phyloP scores from a whole-genome alignment of 2,329 filamentous ascomycete genomes.

The Paraconiothyrium brasiliense region DNA sequence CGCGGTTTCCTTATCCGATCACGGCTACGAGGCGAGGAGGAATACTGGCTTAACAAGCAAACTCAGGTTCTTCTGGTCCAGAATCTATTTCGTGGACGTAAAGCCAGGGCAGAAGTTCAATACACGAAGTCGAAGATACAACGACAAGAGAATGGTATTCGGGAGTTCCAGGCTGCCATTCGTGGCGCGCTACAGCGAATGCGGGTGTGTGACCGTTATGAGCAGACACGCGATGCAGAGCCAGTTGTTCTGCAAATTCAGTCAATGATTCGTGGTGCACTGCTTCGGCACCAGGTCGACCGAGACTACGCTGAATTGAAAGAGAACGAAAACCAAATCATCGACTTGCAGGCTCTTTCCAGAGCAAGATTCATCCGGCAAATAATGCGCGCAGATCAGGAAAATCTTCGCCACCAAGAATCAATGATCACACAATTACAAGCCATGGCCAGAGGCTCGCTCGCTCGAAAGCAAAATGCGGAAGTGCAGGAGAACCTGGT shows the following conservation, averaged over 20 bases:
- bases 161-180: slow-evolving; percentile 67
- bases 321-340: slow-evolving; percentile 59
- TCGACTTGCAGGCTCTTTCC: slow-evolving; percentile 52
- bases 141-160: slow-evolving; percentile 56
- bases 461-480: slow-evolving; percentile 52
- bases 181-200: slow-evolving; percentile 57
- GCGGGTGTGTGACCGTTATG: slow-evolving; percentile 62
- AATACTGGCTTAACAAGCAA: slow-evolving; percentile 75
- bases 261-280: slow-evolving; percentile 69
- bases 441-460: slow-evolving; percentile 67
- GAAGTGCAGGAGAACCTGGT: slow-evolving; percentile 54
- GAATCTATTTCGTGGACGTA: slow-evolving; percentile 77
- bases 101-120: slow-evolving; percentile 57
- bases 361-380: slow-evolving; percentile 54
- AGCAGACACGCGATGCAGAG: slow-evolving; percentile 70
- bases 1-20: slow-evolving; percentile 79
- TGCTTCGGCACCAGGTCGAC: slow-evolving; percentile 67
- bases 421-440: slow-evolving; percentile 65
- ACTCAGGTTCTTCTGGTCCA: slow-evolving; percentile 80
- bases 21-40: slow-evolving; percentile 68
- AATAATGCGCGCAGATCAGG: slow-evolving; percentile 45
- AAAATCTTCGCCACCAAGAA: slow-evolving; percentile 50
- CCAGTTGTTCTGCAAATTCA: slow-evolving; percentile 64
- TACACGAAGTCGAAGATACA: slow-evolving; percentile 59
- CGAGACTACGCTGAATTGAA: slow-evolving; percentile 45